Conservation (phyloP, 257 asterid genomes). For the Lantana camara region DNA sequence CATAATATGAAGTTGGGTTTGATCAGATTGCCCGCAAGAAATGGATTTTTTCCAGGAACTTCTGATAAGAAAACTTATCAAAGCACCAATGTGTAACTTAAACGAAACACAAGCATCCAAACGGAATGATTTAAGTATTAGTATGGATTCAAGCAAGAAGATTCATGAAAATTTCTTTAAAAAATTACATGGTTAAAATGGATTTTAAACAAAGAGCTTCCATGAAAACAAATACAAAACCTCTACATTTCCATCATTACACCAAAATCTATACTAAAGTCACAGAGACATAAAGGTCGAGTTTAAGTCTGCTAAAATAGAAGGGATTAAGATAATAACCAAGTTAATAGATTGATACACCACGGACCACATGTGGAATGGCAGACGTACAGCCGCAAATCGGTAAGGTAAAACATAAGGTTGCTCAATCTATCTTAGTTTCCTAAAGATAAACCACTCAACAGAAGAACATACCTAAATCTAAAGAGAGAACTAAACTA, state of each 20-base stretch:
- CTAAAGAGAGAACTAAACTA: conserved; percentile 23
- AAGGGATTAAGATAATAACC: background rate
- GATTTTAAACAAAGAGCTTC: background rate
- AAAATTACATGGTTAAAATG: background rate
- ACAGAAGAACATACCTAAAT: background rate
- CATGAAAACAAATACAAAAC: background rate
- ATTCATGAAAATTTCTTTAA: background rate
- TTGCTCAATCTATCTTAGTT: background rate
- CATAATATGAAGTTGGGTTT: too few species aligned
- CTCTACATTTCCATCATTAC: background rate
- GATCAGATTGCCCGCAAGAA: too few species aligned
- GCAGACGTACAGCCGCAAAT: background rate
- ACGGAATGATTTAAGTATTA: too few species aligned
- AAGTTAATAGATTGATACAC: background rate
- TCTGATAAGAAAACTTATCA: too few species aligned
- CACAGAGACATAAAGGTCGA: background rate
- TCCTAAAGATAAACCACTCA: background rate
- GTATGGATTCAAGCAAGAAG: background rate
- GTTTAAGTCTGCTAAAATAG: background rate
- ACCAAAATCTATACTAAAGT: background rate
- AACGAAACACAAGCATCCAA: too few species aligned
- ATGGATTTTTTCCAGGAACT: too few species aligned
- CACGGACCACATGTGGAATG: background rate
- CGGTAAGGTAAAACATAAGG: background rate
- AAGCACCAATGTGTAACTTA: too few species aligned